Evolutionary conservation across 495 filamentous ascomycete genomes (phyloP).

Genomic region (Aspergillus steynii): DNA sequence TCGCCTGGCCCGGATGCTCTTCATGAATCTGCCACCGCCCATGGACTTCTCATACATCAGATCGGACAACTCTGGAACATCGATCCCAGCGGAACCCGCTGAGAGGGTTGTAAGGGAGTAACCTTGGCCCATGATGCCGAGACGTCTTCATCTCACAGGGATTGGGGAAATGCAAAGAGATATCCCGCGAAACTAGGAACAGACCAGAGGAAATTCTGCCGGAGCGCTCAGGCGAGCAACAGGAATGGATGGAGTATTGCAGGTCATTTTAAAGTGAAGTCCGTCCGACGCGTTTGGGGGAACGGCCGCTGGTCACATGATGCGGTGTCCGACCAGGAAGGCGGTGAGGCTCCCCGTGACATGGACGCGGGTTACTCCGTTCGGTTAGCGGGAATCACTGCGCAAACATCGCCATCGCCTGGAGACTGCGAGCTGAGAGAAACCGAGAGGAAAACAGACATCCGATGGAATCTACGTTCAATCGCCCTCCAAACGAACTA

Average conservation of each 20-base stretch:
- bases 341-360: neutral
- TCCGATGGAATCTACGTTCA: too few species aligned
- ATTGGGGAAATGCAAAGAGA: slow-evolving; percentile 3
- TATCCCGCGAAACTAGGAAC: neutral
- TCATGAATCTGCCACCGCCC: slow-evolving; percentile 94
- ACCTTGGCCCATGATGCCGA: slow-evolving; percentile 84
- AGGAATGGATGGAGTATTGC: neutral
- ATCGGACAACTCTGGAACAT: slow-evolving; percentile 87
- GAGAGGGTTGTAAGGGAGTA: slow-evolving; percentile 91
- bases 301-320: neutral
- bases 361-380: neutral
- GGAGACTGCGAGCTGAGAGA: too few species aligned
- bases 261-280: neutral
- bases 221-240: neutral
- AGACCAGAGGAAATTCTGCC: neutral
- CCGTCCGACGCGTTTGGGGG: neutral
- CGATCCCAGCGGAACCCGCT: slow-evolving; percentile 87
- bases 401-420: too few species aligned
- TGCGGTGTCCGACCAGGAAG: neutral
- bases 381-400: neutral
- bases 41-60: slow-evolving; percentile 89
- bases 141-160: slow-evolving; percentile 37
- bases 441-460: too few species aligned
- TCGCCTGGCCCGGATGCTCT: slow-evolving; percentile 87
- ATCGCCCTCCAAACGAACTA: too few species aligned